A percentile compares a stretch with the other conserved stretches of the same genome.
phyloP scores from a whole-genome alignment of 164 flowering plant genomes.

The Berberis thunbergii region DNA sequence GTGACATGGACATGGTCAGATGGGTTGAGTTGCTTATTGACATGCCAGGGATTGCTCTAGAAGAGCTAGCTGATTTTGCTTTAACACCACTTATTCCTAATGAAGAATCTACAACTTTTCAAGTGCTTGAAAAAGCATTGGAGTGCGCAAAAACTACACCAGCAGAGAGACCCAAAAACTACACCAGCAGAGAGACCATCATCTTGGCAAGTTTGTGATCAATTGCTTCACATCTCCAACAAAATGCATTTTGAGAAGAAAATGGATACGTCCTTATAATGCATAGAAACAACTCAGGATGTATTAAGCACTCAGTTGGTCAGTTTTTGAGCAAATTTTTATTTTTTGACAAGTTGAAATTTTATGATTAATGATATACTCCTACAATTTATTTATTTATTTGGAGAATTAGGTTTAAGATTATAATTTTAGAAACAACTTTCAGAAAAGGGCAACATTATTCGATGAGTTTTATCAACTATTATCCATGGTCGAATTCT shows the following conservation, averaged over 20 bases:
- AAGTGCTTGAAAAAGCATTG: conserved; percentile 74
- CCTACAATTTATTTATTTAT: too few relatives aligned
- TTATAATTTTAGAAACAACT: too few relatives aligned
- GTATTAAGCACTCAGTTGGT: not conserved
- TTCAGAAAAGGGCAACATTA: too few relatives aligned
- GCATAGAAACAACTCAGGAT: not conserved
- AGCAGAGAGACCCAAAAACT: too few relatives aligned
- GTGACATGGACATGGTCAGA: conserved; percentile 81
- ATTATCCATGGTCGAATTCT: too few relatives aligned
- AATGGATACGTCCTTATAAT: not conserved
- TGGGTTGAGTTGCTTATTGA: conserved; percentile 74
- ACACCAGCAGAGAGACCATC: conserved; percentile 67
- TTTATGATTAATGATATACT: too few relatives aligned
- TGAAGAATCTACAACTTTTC: conserved; percentile 59
- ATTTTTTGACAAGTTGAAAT: too few relatives aligned
- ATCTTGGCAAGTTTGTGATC: conserved; percentile 66
- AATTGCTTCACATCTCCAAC: conserved; percentile 41
- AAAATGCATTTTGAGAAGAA: conserved; percentile 20
- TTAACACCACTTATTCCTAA: conserved; percentile 49
- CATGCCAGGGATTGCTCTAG: conserved; percentile 27
- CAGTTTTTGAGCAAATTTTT: not conserved
- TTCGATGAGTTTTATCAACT: too few relatives aligned
- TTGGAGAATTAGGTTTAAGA: too few relatives aligned
- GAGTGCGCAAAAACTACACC: conserved; percentile 78
- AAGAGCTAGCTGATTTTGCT: conserved; percentile 53